Evolutionary conservation across 768 basidiomycete genomes (phyloP).

Genomic region (Naganishia randhawae): DNA sequence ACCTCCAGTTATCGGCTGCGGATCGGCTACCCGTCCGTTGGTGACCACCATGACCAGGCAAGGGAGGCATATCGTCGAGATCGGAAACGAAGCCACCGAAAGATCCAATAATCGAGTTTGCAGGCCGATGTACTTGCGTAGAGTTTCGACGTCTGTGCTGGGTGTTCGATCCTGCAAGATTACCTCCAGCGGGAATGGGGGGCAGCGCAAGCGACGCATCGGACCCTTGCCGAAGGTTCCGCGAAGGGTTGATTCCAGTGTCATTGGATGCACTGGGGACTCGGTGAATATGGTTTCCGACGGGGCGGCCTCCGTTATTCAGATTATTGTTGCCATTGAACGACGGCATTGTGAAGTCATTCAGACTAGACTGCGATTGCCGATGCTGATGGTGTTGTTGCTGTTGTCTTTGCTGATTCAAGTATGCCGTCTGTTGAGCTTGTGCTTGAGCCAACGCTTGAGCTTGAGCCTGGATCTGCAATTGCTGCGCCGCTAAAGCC

Average conservation of each 20-base stretch:
- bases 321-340: constrained; percentile 2
- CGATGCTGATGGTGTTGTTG: constrained; percentile 9
- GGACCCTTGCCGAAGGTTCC: constrained; percentile 4
- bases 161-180: background rate
- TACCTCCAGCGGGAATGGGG: constrained; percentile 11
- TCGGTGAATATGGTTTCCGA: background rate
- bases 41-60: constrained; percentile 36
- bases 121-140: constrained; percentile 27
- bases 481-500: constrained; percentile 25
- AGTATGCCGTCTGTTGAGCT: constrained; percentile 8
- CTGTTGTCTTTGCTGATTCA: constrained; percentile 17
- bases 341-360: constrained; percentile 23
- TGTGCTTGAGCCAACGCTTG: constrained; percentile 19
- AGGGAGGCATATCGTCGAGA: constrained; percentile 39
- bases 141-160: constrained; percentile 44
- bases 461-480: constrained; percentile 25
- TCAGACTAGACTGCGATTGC: constrained; percentile 14
- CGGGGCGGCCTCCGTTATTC: constrained; percentile 2
- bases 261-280: constrained; percentile 20
- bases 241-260: background rate
- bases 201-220: constrained; percentile 14
- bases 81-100: constrained; percentile 39
- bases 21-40: constrained; percentile 46
- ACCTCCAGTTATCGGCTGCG: constrained; percentile 24
- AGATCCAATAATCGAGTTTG: constrained; percentile 32